phyloP scores from a whole-genome alignment of 495 filamentous ascomycete species.

The Chaetomium fimeti region DNA sequence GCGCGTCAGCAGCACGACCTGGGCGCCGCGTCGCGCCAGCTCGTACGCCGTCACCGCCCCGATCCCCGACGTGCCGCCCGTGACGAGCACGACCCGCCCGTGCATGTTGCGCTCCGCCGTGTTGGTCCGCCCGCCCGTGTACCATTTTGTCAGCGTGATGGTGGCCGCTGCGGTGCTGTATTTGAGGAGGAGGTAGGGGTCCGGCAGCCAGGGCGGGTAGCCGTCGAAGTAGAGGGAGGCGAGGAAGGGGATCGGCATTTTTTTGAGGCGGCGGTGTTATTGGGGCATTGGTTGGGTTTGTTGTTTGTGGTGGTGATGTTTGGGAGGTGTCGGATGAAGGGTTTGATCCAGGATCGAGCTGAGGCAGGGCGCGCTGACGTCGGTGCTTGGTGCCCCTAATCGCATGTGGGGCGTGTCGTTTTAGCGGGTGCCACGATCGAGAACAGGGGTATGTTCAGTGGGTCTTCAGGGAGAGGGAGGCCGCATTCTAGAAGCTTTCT shows the following conservation, averaged over 20 bases:
- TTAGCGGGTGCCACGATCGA: background rate
- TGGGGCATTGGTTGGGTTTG: conserved; percentile 6
- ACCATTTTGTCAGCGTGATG: conserved; percentile 70
- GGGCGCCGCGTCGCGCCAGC: conserved; percentile 80
- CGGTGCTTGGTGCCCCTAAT: conserved; percentile 14
- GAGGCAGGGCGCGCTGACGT: conserved; percentile 24
- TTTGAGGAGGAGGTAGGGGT: conserved; percentile 59
- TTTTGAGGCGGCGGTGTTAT: conserved; percentile 7
- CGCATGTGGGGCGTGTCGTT: conserved; percentile 2
- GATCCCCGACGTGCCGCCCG: conserved; percentile 92
- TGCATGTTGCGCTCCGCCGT: conserved; percentile 83
- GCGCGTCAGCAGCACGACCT: conserved; percentile 85
- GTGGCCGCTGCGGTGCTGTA: conserved; percentile 55
- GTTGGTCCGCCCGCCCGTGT: conserved; percentile 72
- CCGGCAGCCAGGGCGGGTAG: conserved; percentile 62
- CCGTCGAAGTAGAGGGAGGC: conserved; percentile 62
- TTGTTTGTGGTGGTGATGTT: conserved; percentile 5
- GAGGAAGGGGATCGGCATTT: conserved; percentile 80
- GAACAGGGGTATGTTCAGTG: conserved; percentile 12
- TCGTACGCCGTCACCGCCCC: conserved; percentile 70
- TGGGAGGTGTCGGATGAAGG: conserved; percentile 2
- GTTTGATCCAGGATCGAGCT: conserved; percentile 1
- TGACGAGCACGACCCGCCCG: conserved; percentile 88
- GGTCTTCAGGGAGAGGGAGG: background rate
- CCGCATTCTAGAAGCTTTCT: no score